Base-by-base conservation (phyloP, 306 rosid species). In the Inga leiocalycina region DNA sequence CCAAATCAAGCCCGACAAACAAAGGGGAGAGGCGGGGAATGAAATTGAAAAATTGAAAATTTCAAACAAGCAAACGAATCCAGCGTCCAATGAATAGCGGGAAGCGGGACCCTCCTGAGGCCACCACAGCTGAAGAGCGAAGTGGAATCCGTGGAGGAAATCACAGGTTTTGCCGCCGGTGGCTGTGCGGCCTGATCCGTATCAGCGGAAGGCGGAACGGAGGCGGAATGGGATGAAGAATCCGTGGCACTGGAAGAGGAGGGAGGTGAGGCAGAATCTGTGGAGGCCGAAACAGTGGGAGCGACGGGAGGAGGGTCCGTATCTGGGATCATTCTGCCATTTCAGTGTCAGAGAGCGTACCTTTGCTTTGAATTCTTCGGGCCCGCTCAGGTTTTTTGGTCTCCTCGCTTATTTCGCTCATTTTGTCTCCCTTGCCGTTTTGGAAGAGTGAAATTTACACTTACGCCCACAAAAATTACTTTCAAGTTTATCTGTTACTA, bases 81-180 rank as follows among this genome's bases (percentile, higher is more conserved):
- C 39, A 76, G 14, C 20, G 68, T n/a, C 46, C 32, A 10, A 34
- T 9, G 19, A 34, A 20, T 34, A 65, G 35, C 9, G 41, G 67
- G 14, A 20, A 65, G 46, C 52, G 52, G 8, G 54, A 66, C 37
- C 39, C 43, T 89, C 98, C 94, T 92, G 88, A 93, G 71, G 61
- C 98, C 98, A 17, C 98, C 98, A 62, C 98, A 97, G 84, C 93
- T 93, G 83, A 86, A 87, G 77, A 92, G 88, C 69, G 91, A 81
- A 81, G 89, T 86, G 49, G 89, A 87, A 80, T 93, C 92, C 80
- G 64, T 90, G 3, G 89, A 90, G 44, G 91, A 74, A 89, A 92
- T 91, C 84, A 92, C 79, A 72, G 84, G 74, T 76, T 83, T 82
- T 2, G 82, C 79, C 1, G 86, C 54, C 12, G 88, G 79, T 32